These are phyloP conservation scores for Suillus variegatus DNA, from an alignment of 768 basidiomycete species.

Conservation along the genomic window DNA sequence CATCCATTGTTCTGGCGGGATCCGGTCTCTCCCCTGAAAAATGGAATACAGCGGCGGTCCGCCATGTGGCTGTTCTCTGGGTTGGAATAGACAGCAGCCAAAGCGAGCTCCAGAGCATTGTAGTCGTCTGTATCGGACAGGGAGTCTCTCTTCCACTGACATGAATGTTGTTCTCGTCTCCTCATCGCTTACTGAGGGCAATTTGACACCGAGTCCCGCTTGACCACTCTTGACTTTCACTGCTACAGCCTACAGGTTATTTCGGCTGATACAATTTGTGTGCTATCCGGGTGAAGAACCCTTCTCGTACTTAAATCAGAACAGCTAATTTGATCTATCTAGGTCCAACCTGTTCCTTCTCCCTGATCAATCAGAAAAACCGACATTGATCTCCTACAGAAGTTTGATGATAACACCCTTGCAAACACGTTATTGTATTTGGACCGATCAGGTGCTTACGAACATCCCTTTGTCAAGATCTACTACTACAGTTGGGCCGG, in stretches of 20 bases:
- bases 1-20: background rate
- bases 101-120: background rate
- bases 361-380: background rate
- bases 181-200: background rate
- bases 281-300: background rate
- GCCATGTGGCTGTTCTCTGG: background rate
- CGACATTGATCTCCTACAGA: background rate
- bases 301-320: background rate
- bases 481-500: background rate
- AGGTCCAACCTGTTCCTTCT: background rate
- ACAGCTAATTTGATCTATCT: background rate
- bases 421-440: background rate
- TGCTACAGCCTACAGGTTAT: background rate
- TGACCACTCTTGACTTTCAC: background rate
- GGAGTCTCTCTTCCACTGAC: background rate
- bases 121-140: background rate
- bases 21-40: background rate
- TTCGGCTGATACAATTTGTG: background rate
- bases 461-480: background rate
- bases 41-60: background rate
- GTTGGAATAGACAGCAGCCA: background rate
- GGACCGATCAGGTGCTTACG: background rate
- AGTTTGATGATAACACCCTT: background rate
- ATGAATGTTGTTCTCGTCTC: background rate
- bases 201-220: background rate